phyloP scores from a whole-genome alignment of 164 flowering plant genomes.

The Akebia trifoliata region DNA sequence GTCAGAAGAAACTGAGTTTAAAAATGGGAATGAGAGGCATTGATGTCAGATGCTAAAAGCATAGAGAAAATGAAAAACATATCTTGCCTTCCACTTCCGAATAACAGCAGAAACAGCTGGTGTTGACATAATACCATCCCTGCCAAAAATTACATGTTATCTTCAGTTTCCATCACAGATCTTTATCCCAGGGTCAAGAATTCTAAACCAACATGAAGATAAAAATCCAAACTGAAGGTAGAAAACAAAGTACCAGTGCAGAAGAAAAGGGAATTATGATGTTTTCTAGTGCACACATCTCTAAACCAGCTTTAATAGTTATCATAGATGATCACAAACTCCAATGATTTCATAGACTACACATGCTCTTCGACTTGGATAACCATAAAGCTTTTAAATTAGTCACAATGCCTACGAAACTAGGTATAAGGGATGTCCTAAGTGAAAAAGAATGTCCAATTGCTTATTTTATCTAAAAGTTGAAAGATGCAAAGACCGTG shows the following conservation, averaged over 20 bases:
- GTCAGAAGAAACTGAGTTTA: constrained; percentile 10
- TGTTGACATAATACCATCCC: constrained; percentile 95
- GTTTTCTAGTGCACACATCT: too few relatives aligned
- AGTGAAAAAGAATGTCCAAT: too few relatives aligned
- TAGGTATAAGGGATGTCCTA: too few relatives aligned
- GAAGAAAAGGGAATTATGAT: too few relatives aligned
- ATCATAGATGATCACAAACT: too few relatives aligned
- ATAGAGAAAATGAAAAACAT: not conserved
- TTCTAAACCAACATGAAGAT: not conserved
- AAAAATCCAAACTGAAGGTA: not conserved
- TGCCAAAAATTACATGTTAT: constrained; percentile 27
- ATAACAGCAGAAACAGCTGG: constrained; percentile 99
- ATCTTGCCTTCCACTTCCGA: constrained; percentile 72
- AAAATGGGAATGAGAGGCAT: constrained; percentile 1
- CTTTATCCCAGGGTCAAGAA: not conserved
- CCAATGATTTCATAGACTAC: too few relatives aligned
- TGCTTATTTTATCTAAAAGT: too few relatives aligned
- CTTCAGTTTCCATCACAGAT: constrained; percentile 3
- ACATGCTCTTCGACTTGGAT: too few relatives aligned
- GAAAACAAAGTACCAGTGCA: not conserved
- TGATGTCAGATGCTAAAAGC: constrained; percentile 7
- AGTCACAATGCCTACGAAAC: too few relatives aligned
- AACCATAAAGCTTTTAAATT: too few relatives aligned
- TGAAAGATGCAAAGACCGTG: too few relatives aligned
- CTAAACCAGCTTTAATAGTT: too few relatives aligned